Conservation (phyloP, 441 rosid genomes). For the Gossypium trilobum region DNA sequence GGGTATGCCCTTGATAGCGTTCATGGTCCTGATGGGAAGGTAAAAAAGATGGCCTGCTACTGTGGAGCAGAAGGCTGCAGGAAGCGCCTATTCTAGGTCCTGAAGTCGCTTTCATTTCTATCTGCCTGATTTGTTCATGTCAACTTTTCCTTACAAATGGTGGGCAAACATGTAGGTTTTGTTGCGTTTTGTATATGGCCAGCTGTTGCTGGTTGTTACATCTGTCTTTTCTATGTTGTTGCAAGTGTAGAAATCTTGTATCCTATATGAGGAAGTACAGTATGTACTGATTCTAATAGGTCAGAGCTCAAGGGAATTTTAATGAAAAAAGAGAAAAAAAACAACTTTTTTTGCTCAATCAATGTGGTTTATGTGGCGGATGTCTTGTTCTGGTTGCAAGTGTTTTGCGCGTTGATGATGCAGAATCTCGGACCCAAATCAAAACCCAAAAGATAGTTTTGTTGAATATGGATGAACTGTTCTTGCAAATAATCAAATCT, state of each 20-base stretch:
- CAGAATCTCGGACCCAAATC: too few species aligned
- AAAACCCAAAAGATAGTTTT: too few species aligned
- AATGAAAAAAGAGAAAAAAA: background rate
- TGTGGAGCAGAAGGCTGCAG: slow-evolving; percentile 70
- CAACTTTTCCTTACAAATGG: background rate
- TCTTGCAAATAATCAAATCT: too few species aligned
- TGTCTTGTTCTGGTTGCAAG: background rate
- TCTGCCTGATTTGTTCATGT: background rate
- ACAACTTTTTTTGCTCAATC: background rate
- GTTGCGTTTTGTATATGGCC: background rate
- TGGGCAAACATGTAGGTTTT: background rate
- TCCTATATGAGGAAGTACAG: background rate
- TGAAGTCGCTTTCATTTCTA: background rate
- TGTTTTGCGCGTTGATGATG: too few species aligned
- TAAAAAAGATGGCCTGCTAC: slow-evolving; percentile 53
- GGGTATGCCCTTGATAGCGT: slow-evolving; percentile 77
- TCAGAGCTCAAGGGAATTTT: background rate
- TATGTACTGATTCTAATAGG: background rate
- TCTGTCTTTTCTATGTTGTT: background rate
- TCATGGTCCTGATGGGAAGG: slow-evolving; percentile 60
- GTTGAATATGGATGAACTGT: too few species aligned
- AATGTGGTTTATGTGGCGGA: background rate
- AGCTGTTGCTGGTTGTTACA: background rate
- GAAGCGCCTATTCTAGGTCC: slow-evolving; percentile 54
- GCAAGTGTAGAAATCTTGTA: background rate